Base-by-base conservation (phyloP, 352 stramenopile genomes). In the Phytophthora ohioensis region DNA sequence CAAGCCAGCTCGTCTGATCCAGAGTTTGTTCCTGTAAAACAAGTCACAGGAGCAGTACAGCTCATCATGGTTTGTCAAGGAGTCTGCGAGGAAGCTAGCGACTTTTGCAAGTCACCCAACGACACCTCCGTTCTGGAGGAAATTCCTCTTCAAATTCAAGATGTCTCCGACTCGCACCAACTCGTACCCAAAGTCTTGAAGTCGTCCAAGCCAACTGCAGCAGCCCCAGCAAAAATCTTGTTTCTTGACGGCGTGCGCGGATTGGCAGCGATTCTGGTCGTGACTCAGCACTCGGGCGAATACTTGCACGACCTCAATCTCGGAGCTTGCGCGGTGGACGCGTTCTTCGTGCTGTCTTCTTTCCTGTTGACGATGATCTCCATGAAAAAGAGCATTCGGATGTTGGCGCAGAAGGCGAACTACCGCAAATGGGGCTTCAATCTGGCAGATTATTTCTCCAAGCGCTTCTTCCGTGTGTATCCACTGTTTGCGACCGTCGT, bases 361-460 rank as follows among this genome's bases (percentile, higher is more conserved):
- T 83, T 83, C 38, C 46, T 83, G n/a, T 48, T 83, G 34, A 83
- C 76, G 7, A 69, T 79, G 62, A n/a, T 83, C n/a, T 76, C 80
- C 55, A 70, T 80, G 53, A 67, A 67, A 42, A 83, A 83, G 52
- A 69, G 60, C 35, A 73, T 68, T 15, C 52, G 64, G 32, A 59
- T 83, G 48, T 12, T 78, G 17, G 42, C 52, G 0, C 69, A 77
- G 30, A 49, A 71, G 0, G 68, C 76, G 3, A 71, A 57, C 30
- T 64, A 62, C 31, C 58, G 54, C 0, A 67, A 69, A 42, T 81
- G 73, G 73, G 21, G 4, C 0, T 68, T 78, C 42, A 64, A 38
- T 42, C 46, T 84, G 5, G 51, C 43, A 1, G 76, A 84, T 30
- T 84, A 81, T 57, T 72, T 74, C 21, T 70, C 67, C n/a, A 82